phyloP scores from a whole-genome alignment of 768 basidiomycete genomes.

The Candolleomyces aberdarensis region DNA sequence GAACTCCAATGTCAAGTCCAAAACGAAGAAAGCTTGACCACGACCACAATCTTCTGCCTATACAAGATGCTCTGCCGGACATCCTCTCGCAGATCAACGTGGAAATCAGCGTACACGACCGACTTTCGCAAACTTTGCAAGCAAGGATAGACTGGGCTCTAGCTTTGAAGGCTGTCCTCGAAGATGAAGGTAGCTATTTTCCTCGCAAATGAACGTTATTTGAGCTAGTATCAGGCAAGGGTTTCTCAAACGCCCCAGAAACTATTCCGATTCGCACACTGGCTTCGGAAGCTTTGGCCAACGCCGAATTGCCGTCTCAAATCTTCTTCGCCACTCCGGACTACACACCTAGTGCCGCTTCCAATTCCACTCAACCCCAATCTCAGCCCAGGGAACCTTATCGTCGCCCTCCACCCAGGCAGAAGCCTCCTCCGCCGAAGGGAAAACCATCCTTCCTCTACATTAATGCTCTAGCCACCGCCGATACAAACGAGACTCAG shows the following conservation, averaged over 20 bases:
- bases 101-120: conserved; percentile 43
- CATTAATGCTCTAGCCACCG: background rate
- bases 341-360: conserved; percentile 2
- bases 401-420: conserved; percentile 23
- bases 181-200: conserved; percentile 17
- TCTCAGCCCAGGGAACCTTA: conserved; percentile 26
- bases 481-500: conserved; percentile 18
- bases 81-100: conserved; percentile 41
- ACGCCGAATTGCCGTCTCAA: conserved; percentile 38
- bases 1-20: background rate
- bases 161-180: conserved; percentile 36
- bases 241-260: conserved; percentile 16
- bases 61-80: conserved; percentile 11
- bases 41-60: background rate
- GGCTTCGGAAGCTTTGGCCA: conserved; percentile 38
- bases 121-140: conserved; percentile 38
- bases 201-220: background rate
- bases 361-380: conserved; percentile 31
- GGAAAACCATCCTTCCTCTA: conserved; percentile 11
- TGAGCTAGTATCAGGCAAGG: background rate
- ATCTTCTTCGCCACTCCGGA: conserved; percentile 26
- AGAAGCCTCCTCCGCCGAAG: conserved; percentile 14
- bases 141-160: conserved; percentile 48
- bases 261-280: conserved; percentile 34
- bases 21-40: conserved; percentile 1